Base-by-base conservation (phyloP, 2,329 filamentous ascomycete species). In the Albophoma yamanashiensis region DNA sequence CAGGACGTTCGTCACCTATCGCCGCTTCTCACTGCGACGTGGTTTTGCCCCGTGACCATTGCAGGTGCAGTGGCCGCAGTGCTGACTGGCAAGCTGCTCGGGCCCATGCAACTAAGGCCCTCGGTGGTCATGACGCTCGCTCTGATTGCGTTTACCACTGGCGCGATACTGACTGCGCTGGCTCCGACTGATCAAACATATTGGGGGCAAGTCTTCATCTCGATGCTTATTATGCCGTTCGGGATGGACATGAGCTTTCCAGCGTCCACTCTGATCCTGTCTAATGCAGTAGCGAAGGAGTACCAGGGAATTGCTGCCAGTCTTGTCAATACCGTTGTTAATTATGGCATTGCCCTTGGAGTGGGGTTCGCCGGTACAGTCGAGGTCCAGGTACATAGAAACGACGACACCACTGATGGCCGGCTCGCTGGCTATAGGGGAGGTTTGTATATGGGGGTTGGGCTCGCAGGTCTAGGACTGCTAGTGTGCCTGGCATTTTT, bases 221-320 rank as follows among this genome's bases (percentile, higher is more conserved):
- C 77, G 3, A 75, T 83, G 5, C 31, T 88, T 3, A 66, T 89
- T 55, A 83, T 82, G 70, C 80, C 83, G 0, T 85, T 80, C 65
- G 84, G 84, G 2, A 85, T 88, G 80, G 85, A 89, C 67, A 87
- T 88, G 78, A 82, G 78, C 2, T 87, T 87, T 64, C 86, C 86
- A 0, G 81, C 84, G 0, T 83, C 82, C 0, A 86, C 79, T 0
- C 67, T 88, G 15, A 78, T 88, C 38, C 73, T 89, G 11, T 82
- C 79, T 38, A 80, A 87, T 63, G 73, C 74, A 1, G 75, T 81
- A 0, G 68, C 73, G 15, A 74, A 72, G 59, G 70, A 76, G 50
- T 73, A 82, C 59, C 77, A 80, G 65, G 78, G 78, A 4, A 74
- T 79, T 14, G 78, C 72, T 0, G 77, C 75, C 12, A 82, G 78